phyloP scores from a whole-genome alignment of 768 basidiomycete genomes.

The Phanerochaete carnosa region DNA sequence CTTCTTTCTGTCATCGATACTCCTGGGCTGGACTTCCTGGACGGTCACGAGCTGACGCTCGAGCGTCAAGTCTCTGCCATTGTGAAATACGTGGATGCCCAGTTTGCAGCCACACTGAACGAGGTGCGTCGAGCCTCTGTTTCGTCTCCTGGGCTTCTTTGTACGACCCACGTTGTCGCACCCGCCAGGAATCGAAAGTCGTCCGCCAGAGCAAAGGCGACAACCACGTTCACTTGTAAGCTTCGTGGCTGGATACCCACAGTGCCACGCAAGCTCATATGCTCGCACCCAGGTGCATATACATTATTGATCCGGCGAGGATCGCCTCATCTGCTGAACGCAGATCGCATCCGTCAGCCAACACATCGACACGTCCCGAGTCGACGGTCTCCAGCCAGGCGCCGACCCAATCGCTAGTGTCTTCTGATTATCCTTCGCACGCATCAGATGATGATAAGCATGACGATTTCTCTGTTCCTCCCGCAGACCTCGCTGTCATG shows the following conservation, averaged over 20 bases:
- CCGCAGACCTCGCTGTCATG: conserved; percentile 77
- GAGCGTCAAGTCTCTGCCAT: conserved; percentile 75
- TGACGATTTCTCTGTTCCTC: conserved; percentile 61
- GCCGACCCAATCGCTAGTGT: conserved; percentile 49
- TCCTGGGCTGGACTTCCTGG: conserved; percentile 74
- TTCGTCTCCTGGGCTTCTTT: neutral
- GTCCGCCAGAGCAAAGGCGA: conserved; percentile 84
- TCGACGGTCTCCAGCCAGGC: conserved; percentile 53
- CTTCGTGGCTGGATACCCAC: conserved; percentile 1
- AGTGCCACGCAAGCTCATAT: conserved; percentile 13
- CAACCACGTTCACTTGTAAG: conserved; percentile 86
- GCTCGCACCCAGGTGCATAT: conserved; percentile 61
- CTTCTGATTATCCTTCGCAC: conserved; percentile 47
- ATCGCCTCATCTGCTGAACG: conserved; percentile 56
- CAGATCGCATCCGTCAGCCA: conserved; percentile 45
- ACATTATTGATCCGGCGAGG: conserved; percentile 77
- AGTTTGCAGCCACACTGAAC: conserved; percentile 83
- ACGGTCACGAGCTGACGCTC: conserved; percentile 70
- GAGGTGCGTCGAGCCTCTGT: conserved; percentile 46
- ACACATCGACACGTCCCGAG: conserved; percentile 61
- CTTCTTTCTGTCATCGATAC: conserved; percentile 82
- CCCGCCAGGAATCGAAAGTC: conserved; percentile 78
- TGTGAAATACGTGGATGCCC: conserved; percentile 75
- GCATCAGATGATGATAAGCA: conserved; percentile 49
- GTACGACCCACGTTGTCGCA: neutral